A percentile compares a stretch with the other conserved stretches of the same genome.
Conservation (phyloP, 768 basidiomycete genomes). For the Suillus placidus region DNA sequence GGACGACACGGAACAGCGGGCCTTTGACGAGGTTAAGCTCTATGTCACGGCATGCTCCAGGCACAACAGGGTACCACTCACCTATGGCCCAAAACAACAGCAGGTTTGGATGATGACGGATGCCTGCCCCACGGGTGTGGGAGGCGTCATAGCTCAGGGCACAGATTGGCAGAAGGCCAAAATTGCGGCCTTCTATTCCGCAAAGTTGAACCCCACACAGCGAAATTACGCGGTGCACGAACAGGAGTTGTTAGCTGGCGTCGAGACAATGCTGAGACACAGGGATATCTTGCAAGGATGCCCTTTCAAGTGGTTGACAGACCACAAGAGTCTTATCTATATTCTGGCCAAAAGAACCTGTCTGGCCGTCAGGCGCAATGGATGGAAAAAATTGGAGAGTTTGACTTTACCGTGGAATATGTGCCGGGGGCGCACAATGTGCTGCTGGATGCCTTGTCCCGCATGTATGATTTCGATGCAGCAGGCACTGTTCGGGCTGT, state of each 20-base stretch:
- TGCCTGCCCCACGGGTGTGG: conserved; percentile 32
- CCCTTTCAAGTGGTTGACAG: conserved; percentile 32
- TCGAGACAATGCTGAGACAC: conserved; percentile 37
- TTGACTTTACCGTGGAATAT: conserved; percentile 34
- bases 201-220: conserved; percentile 20
- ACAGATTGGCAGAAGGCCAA: conserved; percentile 26
- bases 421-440: conserved; percentile 31
- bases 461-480: conserved; percentile 14
- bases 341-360: conserved; percentile 37
- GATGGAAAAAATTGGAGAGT: conserved; percentile 35
- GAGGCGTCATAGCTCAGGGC: conserved; percentile 32
- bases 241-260: conserved; percentile 39
- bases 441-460: conserved; percentile 30
- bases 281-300: conserved; percentile 34
- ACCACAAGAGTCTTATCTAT: conserved; percentile 30
- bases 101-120: conserved; percentile 36
- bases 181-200: conserved; percentile 38
- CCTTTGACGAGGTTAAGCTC: conserved; percentile 21
- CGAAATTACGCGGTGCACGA: conserved; percentile 45
- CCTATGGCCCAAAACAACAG: conserved; percentile 16
- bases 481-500: neutral
- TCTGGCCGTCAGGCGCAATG: conserved; percentile 39
- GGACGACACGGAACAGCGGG: conserved; percentile 23
- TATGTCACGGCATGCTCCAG: neutral
- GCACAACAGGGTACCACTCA: conserved; percentile 25